These are phyloP conservation scores for Phytophthora foliorum DNA, from an alignment of 352 stramenopile species.

Conservation along the genomic window DNA sequence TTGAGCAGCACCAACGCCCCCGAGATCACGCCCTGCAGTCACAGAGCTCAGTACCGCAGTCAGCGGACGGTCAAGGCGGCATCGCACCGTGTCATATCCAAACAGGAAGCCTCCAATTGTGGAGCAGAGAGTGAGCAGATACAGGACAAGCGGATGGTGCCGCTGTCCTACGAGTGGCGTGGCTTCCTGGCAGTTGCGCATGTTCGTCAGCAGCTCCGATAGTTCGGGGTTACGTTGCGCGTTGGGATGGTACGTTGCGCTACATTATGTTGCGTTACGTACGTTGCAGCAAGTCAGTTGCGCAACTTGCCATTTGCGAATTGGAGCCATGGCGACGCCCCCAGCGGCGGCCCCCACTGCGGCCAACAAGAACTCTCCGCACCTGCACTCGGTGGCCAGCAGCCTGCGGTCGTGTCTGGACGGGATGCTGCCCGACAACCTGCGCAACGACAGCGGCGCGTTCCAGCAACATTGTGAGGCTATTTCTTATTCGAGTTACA, in stretches of 20 bases:
- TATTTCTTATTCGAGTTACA: not conserved
- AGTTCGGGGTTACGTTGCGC: too few species aligned
- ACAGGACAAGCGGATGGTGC: slow-evolving; percentile 47
- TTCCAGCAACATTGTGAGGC: slow-evolving; percentile 79
- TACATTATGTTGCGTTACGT: too few species aligned
- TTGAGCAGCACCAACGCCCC: slow-evolving; percentile 81
- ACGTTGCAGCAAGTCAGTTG: not conserved
- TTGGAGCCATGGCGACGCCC: slow-evolving; percentile 32
- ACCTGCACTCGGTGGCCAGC: slow-evolving; percentile 84
- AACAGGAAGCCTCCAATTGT: slow-evolving; percentile 86
- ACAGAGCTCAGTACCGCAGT: too few species aligned
- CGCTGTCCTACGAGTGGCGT: slow-evolving; percentile 15
- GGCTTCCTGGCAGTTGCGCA: slow-evolving; percentile 8
- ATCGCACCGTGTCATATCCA: slow-evolving; percentile 79
- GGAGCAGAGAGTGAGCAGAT: slow-evolving; percentile 74
- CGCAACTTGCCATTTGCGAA: not conserved
- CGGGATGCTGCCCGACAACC: slow-evolving; percentile 85
- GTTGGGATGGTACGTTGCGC: too few species aligned
- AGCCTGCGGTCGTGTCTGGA: slow-evolving; percentile 87
- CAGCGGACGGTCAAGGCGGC: too few species aligned
- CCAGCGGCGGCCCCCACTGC: slow-evolving; percentile 14
- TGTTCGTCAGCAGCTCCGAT: not conserved
- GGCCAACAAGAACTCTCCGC: slow-evolving; percentile 74
- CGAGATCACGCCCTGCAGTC: slow-evolving; percentile 76
- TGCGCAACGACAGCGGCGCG: slow-evolving; percentile 79